Percentiles rank a stretch among this genome's conserved stretches.
Conservation (phyloP, 2,329 filamentous ascomycete species). For the Fusarium protoensiforme region DNA sequence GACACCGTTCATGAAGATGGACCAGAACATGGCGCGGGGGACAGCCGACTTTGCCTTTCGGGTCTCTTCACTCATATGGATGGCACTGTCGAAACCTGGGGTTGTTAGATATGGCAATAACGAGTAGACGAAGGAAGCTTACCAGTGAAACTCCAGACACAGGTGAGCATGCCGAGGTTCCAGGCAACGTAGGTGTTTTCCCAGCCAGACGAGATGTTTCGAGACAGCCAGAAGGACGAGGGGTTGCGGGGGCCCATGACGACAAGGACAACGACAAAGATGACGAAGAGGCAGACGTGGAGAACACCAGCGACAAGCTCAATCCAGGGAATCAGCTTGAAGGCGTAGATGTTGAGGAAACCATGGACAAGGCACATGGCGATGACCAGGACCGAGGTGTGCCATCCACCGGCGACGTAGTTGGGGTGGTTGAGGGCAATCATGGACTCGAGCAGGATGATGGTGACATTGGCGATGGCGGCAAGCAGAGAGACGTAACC, state of each 20-base stretch:
- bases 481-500: conserved; percentile 39
- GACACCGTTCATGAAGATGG: conserved; percentile 42
- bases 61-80: conserved; percentile 42
- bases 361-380: conserved; percentile 40
- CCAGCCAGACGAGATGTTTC: conserved; percentile 37
- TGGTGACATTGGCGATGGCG: conserved; percentile 40
- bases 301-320: conserved; percentile 39
- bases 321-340: conserved; percentile 37
- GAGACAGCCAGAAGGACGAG: conserved; percentile 34
- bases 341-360: conserved; percentile 36
- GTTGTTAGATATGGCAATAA: not conserved
- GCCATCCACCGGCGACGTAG: conserved; percentile 39
- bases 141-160: conserved; percentile 43
- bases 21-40: conserved; percentile 42
- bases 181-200: conserved; percentile 37
- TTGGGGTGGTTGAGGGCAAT: conserved; percentile 36
- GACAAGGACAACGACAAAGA: conserved; percentile 38
- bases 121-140: fast-evolving
- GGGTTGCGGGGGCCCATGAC: conserved; percentile 39
- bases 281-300: conserved; percentile 37
- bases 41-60: conserved; percentile 41
- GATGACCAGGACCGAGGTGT: conserved; percentile 38
- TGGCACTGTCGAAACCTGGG: conserved; percentile 39
- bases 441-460: conserved; percentile 42
- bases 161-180: conserved; percentile 41